Conservation (phyloP, 208 protist genomes). For the Trypanosoma cruzi region DNA sequence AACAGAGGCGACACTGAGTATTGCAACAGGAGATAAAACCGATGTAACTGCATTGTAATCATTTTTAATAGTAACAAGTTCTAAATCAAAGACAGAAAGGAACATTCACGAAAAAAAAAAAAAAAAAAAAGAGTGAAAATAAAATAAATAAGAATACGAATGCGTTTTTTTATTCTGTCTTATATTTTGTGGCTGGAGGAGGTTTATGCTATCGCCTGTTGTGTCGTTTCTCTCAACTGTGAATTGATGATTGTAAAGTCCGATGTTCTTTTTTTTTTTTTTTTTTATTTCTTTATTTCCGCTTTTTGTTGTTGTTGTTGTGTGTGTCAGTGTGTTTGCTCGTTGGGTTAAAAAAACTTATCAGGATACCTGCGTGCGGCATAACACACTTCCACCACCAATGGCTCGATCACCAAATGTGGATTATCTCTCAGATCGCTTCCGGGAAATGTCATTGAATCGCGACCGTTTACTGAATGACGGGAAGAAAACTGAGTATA, state of each 20-base stretch:
- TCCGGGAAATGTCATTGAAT: conserved; percentile 15
- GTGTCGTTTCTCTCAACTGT: not conserved
- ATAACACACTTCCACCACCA: not conserved
- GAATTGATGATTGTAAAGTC: not conserved
- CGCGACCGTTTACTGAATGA: conserved; percentile 14
- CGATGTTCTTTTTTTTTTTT: not conserved
- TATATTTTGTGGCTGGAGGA: not conserved
- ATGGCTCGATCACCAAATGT: conserved; percentile 11
- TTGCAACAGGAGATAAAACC: not conserved
- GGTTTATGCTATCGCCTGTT: not conserved
- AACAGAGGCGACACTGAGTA: conserved; percentile 19
- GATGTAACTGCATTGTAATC: not conserved
- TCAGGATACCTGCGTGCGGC: not conserved
- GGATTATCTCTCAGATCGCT: conserved; percentile 15
- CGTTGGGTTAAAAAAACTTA: no score
- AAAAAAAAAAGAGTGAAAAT: not conserved
- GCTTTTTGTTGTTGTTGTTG: conserved; percentile 2
- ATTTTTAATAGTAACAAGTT: not conserved
- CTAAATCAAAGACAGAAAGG: conserved; percentile 3
- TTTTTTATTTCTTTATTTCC: not conserved
- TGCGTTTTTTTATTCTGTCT: not conserved
- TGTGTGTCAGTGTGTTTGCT: not conserved
- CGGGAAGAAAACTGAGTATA: not conserved
- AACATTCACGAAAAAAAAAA: conserved; percentile 1
- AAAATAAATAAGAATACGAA: not conserved